Evolutionary conservation across 768 basidiomycete species (phyloP).

Genomic region (Russula ochroleuca): DNA sequence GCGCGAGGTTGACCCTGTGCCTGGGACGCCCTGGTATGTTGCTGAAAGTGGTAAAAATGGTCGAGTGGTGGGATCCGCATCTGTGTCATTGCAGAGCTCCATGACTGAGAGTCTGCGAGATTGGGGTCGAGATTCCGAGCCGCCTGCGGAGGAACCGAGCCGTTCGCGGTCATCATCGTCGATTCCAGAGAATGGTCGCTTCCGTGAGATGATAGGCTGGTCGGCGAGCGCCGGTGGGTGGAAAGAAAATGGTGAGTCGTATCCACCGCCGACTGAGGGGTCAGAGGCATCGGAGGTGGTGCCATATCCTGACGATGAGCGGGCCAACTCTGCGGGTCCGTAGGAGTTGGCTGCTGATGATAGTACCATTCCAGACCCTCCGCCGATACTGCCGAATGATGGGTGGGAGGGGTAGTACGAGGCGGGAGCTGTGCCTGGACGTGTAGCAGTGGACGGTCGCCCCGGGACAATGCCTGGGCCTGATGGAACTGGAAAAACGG

Average conservation of each 20-base stretch:
- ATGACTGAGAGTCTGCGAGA: slow-evolving; percentile 78
- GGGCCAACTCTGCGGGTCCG: slow-evolving; percentile 39
- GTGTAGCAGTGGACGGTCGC: slow-evolving; percentile 56
- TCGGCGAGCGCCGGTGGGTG: slow-evolving; percentile 55
- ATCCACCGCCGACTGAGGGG: slow-evolving; percentile 33
- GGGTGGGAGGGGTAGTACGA: slow-evolving; percentile 49
- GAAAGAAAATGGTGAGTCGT: slow-evolving; percentile 78
- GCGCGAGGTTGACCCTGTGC: slow-evolving; percentile 29
- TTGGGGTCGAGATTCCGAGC: slow-evolving; percentile 68
- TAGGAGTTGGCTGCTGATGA: slow-evolving; percentile 29
- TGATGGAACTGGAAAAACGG: slow-evolving; percentile 56
- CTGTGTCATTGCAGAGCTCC: slow-evolving; percentile 82
- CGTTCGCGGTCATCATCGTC: slow-evolving; percentile 47
- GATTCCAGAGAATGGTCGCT: slow-evolving; percentile 58
- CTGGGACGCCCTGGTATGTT: slow-evolving; percentile 34
- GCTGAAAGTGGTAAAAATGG: slow-evolving; percentile 44
- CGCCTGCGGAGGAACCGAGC: slow-evolving; percentile 43
- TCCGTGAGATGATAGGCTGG: slow-evolving; percentile 45
- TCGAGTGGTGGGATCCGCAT: slow-evolving; percentile 44
- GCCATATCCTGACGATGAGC: slow-evolving; percentile 32
- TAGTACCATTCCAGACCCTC: slow-evolving; percentile 48
- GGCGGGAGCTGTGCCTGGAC: slow-evolving; percentile 70
- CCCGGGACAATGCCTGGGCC: slow-evolving; percentile 46
- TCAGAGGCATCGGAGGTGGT: slow-evolving; percentile 33
- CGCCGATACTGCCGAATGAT: slow-evolving; percentile 39